phyloP scores from a whole-genome alignment of 2,329 filamentous ascomycete genomes.

The Epichloe bromicola region DNA sequence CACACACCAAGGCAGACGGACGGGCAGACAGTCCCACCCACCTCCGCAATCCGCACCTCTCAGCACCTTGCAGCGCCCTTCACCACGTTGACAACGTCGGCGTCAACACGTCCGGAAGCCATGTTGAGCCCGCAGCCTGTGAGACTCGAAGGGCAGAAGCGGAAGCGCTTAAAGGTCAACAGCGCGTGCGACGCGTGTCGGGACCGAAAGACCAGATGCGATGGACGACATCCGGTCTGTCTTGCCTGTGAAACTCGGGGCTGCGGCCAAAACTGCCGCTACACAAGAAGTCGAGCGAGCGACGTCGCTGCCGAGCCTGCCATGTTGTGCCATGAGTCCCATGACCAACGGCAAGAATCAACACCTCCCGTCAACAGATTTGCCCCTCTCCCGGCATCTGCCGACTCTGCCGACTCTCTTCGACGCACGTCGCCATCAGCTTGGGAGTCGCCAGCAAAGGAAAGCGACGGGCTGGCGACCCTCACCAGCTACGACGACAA shows the following conservation, averaged over 20 bases:
- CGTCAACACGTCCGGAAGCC: not conserved
- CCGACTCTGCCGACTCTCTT: not conserved
- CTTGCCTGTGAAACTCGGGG: slow-evolving; percentile 3
- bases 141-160: not conserved
- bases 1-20: too few relatives aligned
- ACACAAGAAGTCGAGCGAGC: not conserved
- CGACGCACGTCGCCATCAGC: not conserved
- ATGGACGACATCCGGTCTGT: slow-evolving; percentile 1
- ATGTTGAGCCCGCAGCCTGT: not conserved
- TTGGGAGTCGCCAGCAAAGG: not conserved
- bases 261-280: not conserved
- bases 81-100: not conserved
- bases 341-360: not conserved
- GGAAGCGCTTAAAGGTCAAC: slow-evolving; percentile 2
- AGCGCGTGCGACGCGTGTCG: slow-evolving; percentile 1
- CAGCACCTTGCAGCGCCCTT: not conserved
- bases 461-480: slow-evolving; percentile 4
- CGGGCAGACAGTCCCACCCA: too few relatives aligned
- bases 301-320: not conserved
- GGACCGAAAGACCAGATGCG: slow-evolving; percentile 3
- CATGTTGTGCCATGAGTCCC: not conserved
- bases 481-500: slow-evolving; percentile 3
- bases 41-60: not conserved
- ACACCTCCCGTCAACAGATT: not conserved
- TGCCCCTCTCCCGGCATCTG: not conserved